Percentiles rank a stretch among this genome's conserved stretches.
Conservation (phyloP, 2,329 filamentous ascomycete species). For the Pseudocercospora crystallina region DNA sequence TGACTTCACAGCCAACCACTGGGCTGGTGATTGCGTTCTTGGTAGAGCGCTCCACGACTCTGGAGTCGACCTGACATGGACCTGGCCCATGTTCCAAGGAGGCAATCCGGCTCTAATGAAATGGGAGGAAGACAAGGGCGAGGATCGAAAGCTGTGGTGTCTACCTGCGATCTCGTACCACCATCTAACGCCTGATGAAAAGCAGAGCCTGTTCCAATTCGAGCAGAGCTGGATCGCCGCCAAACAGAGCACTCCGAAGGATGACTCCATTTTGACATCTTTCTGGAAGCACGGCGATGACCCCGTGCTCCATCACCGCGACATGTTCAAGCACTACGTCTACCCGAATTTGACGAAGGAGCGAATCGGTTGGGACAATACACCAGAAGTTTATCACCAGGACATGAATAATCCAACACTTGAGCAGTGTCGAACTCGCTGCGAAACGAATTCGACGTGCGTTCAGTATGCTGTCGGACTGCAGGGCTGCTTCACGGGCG, state of each 20-base stretch:
- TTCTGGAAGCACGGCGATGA: slow-evolving; percentile 16
- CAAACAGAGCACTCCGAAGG: background rate
- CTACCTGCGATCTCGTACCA: slow-evolving; percentile 40
- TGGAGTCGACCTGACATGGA: slow-evolving; percentile 44
- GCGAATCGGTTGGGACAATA: slow-evolving; percentile 30
- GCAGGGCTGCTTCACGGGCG: slow-evolving; percentile 24
- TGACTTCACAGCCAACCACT: slow-evolving; percentile 47
- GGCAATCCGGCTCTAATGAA: slow-evolving; percentile 38
- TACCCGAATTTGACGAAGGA: slow-evolving; percentile 24
- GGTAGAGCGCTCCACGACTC: slow-evolving; percentile 48
- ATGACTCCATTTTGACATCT: background rate
- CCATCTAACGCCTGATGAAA: slow-evolving; percentile 29
- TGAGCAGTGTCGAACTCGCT: slow-evolving; percentile 27
- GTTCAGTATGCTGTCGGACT: slow-evolving; percentile 27
- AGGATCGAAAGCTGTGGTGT: slow-evolving; percentile 42
- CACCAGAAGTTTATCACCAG: slow-evolving; percentile 20
- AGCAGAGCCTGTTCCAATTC: slow-evolving; percentile 30
- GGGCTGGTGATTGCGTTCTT: slow-evolving; percentile 55
- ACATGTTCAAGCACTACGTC: slow-evolving; percentile 31
- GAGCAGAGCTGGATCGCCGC: slow-evolving; percentile 30
- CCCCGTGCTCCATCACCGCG: slow-evolving; percentile 28
- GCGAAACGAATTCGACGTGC: slow-evolving; percentile 23
- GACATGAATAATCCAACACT: slow-evolving; percentile 16
- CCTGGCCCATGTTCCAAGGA: slow-evolving; percentile 46
- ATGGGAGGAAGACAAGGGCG: slow-evolving; percentile 32